A percentile compares a stretch with the other conserved stretches of the same genome.
phyloP scores from a whole-genome alignment of 768 basidiomycete genomes.

The Melanogaster broomeanus region DNA sequence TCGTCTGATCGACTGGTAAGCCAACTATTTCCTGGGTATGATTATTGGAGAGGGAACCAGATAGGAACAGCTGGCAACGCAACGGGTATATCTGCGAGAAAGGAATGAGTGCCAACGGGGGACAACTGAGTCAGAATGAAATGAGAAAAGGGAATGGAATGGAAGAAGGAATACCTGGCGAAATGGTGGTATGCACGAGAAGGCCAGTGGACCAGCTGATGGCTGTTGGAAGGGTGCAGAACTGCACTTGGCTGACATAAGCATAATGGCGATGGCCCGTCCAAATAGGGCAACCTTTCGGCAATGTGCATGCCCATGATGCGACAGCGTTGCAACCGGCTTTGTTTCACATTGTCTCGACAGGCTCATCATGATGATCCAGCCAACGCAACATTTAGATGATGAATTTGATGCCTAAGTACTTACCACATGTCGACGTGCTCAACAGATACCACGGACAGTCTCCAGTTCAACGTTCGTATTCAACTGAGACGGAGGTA shows the following conservation, averaged over 20 bases:
- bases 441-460: too few species aligned
- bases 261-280: conserved; percentile 20
- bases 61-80: neutral
- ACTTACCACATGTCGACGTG: too few species aligned
- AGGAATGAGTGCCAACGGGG: neutral
- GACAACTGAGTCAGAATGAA: neutral
- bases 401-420: too few species aligned
- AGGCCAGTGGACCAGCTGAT: conserved; percentile 26
- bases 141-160: neutral
- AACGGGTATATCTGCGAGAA: conserved; percentile 3
- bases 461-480: too few species aligned
- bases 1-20: conserved; percentile 23
- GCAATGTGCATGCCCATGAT: neutral
- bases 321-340: neutral
- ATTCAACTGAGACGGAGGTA: too few species aligned
- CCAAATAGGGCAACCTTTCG: neutral
- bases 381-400: too few species aligned
- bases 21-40: neutral
- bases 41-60: neutral
- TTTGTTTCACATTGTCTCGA: neutral
- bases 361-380: too few species aligned
- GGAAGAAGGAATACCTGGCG: conserved; percentile 13
- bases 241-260: conserved; percentile 32
- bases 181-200: conserved; percentile 27
- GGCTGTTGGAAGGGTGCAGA: conserved; percentile 27